Evolutionary conservation across 2,329 filamentous ascomycete genomes (phyloP), one percentile per base, ranked within the genome.

Genomic region (Curvularia sp.): DNA sequence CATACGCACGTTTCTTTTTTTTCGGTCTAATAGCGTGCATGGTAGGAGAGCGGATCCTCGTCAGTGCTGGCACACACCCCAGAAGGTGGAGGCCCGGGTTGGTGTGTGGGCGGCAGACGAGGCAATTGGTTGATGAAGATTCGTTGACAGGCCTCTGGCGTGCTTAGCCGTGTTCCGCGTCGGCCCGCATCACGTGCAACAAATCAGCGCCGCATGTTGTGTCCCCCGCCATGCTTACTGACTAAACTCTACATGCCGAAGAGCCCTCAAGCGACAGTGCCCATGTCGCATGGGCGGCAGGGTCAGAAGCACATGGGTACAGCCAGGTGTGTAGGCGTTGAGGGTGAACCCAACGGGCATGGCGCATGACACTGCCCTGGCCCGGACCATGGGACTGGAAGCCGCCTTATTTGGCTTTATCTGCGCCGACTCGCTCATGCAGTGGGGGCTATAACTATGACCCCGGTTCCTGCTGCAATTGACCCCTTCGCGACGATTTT

Each of bases 221-320:
- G 28, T 21, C 36, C 25, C 48, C 39, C 43, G 27, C 49, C 25
- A 34, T n/a, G 32, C 32, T 34, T 21, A 8, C 34, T 36, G 25
- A 38, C 49, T 43, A 39, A 49, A 30, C 27, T 21, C 45, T 46
- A 43, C 36, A 32, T 58, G 50, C 45, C 50, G 19, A 53, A 53
- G 27, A 42, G 43, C 49, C 49, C 18, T 43, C 43, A 42, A 39
- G 39, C 13, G 21, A 42, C 39, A 25, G 39, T 12, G 13, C 42
- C 49, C 51, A 50, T 58, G 55, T 54, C 50, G 55, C 55, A 58
- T 58, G 55, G 55, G 19, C 36, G n/a, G 45, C 55, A 58, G 50
- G 39, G 50, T 27, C 39, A 41, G 25, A 42, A 28, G 39, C 55
- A 51, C 51, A 46, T 58, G 46, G 46, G 19, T 46, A 19, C 25